Conservation (phyloP, 2,329 filamentous ascomycete genomes). For the Scolecobasidium constrictum region DNA sequence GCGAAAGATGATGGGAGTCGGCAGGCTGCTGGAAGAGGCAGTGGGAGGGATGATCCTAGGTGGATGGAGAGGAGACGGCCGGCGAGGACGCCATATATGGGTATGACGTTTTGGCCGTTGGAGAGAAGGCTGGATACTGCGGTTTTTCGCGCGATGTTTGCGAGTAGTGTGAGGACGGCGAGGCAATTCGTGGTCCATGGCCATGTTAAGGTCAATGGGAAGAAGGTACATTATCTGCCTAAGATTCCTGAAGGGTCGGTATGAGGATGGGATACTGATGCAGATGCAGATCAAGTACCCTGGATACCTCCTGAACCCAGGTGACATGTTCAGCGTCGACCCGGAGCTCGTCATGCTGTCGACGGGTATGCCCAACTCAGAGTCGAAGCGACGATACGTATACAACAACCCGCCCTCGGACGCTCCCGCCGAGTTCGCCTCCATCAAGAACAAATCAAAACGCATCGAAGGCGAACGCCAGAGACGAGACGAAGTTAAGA, state of each 20-base stretch:
- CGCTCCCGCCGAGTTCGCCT: conserved; percentile 58
- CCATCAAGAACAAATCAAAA: conserved; percentile 53
- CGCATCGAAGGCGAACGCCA: not conserved
- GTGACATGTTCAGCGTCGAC: conserved; percentile 96
- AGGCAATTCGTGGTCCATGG: conserved; percentile 92
- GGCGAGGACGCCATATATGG: conserved; percentile 72
- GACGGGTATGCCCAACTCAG: conserved; percentile 48
- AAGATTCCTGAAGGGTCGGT: too few relatives aligned
- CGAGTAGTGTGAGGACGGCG: conserved; percentile 84
- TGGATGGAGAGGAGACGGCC: conserved; percentile 11
- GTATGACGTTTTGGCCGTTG: conserved; percentile 87
- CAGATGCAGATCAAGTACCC: conserved; percentile 72
- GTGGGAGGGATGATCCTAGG: conserved; percentile 43
- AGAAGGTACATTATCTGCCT: conserved; percentile 59
- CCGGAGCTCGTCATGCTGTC: conserved; percentile 79
- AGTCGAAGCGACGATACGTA: not conserved
- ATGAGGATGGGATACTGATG: too few relatives aligned
- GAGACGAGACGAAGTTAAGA: not conserved
- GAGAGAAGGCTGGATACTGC: conserved; percentile 91
- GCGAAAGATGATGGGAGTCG: conserved; percentile 73
- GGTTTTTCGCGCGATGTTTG: conserved; percentile 86
- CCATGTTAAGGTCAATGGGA: conserved; percentile 88
- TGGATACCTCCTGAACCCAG: conserved; percentile 88
- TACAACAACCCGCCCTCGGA: conserved; percentile 31
- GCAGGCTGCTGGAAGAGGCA: conserved; percentile 72